Percentiles rank a stretch among this genome's conserved stretches.
Conservation (phyloP, 805 yeast species). For the Ogataea parapolymorpha region DNA sequence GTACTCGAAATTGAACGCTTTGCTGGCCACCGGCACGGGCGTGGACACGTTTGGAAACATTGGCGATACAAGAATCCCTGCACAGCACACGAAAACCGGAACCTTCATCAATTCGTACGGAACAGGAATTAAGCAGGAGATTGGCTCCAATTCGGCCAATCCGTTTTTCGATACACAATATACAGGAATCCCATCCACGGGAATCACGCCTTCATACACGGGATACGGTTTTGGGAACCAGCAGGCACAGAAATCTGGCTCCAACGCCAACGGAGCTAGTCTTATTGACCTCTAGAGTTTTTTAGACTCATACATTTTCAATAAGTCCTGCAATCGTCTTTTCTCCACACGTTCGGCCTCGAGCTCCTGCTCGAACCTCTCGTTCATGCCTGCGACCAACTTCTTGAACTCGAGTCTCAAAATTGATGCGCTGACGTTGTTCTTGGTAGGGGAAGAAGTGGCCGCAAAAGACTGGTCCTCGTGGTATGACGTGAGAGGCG, state of each 20-base stretch:
- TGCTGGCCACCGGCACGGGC: slow-evolving; percentile 85
- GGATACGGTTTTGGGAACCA: slow-evolving; percentile 95
- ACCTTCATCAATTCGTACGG: slow-evolving; percentile 86
- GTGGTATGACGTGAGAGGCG: slow-evolving; percentile 14
- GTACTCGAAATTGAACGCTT: slow-evolving; percentile 69
- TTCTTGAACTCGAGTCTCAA: slow-evolving; percentile 68
- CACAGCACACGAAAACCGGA: slow-evolving; percentile 82
- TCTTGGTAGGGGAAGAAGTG: slow-evolving; percentile 24
- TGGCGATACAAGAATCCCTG: slow-evolving; percentile 82
- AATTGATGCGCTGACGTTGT: slow-evolving; percentile 43
- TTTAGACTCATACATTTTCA: slow-evolving; percentile 33
- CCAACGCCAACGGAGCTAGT: slow-evolving; percentile 24
- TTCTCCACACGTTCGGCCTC: slow-evolving; percentile 53
- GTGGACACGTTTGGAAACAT: slow-evolving; percentile 91
- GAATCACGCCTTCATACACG: slow-evolving; percentile 76
- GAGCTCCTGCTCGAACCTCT: slow-evolving; percentile 56
- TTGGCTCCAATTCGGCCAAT: slow-evolving; percentile 44
- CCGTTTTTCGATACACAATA: slow-evolving; percentile 69
- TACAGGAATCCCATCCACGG: slow-evolving; percentile 64
- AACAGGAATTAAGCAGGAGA: slow-evolving; percentile 64
- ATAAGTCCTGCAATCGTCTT: slow-evolving; percentile 40
- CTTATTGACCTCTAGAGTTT: slow-evolving; percentile 30
- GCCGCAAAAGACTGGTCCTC: slow-evolving; percentile 8
- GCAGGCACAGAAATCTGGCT: slow-evolving; percentile 30
- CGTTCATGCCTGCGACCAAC: slow-evolving; percentile 58